A percentile compares a stretch with the other conserved stretches of the same genome.
phyloP scores from a whole-genome alignment of 2,329 filamentous ascomycete species.

The Colletotrichum spaethianum region DNA sequence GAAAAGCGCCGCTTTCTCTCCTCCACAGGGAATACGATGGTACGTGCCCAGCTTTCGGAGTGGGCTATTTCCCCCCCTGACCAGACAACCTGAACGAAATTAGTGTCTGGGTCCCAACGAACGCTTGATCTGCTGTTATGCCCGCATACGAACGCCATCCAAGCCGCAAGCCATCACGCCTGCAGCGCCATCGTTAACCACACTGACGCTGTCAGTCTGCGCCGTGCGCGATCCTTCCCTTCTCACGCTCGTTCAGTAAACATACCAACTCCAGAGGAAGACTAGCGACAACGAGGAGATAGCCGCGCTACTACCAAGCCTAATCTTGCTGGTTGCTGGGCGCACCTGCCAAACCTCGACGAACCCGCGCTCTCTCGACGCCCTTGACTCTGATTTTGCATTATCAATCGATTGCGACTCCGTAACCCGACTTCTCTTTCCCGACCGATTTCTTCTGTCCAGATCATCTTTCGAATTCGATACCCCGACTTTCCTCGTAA shows the following conservation, averaged over 20 bases:
- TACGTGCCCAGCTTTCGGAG: constrained; percentile 30
- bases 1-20: background rate
- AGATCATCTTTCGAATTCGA: background rate
- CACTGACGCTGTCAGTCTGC: constrained; percentile 42
- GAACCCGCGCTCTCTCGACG: constrained; percentile 28
- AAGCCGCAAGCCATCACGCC: constrained; percentile 26
- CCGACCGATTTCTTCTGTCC: constrained; percentile 7
- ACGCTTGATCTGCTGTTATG: constrained; percentile 39
- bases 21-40: background rate
- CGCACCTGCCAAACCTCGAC: constrained; percentile 34
- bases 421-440: background rate
- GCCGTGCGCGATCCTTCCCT: constrained; percentile 40
- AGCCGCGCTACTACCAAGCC: constrained; percentile 11
- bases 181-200: constrained; percentile 36
- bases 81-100: constrained; percentile 39
- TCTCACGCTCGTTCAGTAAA: constrained; percentile 37
- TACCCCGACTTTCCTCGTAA: background rate
- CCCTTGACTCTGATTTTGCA: constrained; percentile 20
- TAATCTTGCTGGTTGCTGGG: constrained; percentile 10
- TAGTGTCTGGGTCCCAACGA: constrained; percentile 31
- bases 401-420: background rate
- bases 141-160: constrained; percentile 24
- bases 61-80: constrained; percentile 30
- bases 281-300: constrained; percentile 23
- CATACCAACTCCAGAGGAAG: constrained; percentile 3